A percentile compares a stretch with the other conserved stretches of the same genome.
Evolutionary conservation across 2,329 filamentous ascomycete genomes (phyloP).

Genomic region (Paecilomyces sp.): DNA sequence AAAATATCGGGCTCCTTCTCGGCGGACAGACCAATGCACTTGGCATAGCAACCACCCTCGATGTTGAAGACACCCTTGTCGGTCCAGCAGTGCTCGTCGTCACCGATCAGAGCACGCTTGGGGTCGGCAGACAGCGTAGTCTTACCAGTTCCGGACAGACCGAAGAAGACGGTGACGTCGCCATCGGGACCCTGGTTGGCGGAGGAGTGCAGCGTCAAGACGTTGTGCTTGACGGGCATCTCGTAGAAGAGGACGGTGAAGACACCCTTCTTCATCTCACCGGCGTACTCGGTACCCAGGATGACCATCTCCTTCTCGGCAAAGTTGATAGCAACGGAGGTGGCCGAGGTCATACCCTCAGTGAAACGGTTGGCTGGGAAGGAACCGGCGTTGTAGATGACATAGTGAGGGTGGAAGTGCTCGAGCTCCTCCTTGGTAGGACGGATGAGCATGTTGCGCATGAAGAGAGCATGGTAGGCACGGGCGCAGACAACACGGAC

Average conservation of each 20-base stretch:
- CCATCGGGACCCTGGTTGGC: conserved; percentile 93
- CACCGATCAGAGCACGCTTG: conserved; percentile 91
- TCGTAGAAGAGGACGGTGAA: conserved; percentile 99
- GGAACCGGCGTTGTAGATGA: conserved; percentile 97
- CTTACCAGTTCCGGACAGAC: conserved; percentile 96
- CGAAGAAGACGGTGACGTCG: conserved; percentile 98
- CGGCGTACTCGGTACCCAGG: conserved; percentile 95
- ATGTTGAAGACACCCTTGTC: conserved; percentile 98
- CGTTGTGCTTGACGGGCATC: conserved; percentile 99
- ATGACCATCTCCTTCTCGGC: conserved; percentile 99
- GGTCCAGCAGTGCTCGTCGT: conserved; percentile 99
- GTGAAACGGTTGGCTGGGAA: conserved; percentile 99
- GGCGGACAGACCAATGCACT: conserved; percentile 92
- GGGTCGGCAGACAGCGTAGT: conserved; percentile 95
- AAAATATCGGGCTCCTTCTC: conserved; percentile 99
- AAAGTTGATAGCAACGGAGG: conserved; percentile 98
- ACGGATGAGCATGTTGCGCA: conserved; percentile 99
- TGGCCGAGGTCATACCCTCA: conserved; percentile 96
- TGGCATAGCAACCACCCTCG: conserved; percentile 98
- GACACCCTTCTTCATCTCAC: conserved; percentile 96
- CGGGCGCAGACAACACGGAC: conserved; percentile 97
- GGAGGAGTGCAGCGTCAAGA: conserved; percentile 95
- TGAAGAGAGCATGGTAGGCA: conserved; percentile 99
- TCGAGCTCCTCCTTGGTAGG: conserved; percentile 85
- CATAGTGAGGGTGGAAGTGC: conserved; percentile 98